Evolutionary conservation across 495 filamentous ascomycete genomes (phyloP), one percentile per base, ranked within the genome.

Genomic region (Neurospora terricola): DNA sequence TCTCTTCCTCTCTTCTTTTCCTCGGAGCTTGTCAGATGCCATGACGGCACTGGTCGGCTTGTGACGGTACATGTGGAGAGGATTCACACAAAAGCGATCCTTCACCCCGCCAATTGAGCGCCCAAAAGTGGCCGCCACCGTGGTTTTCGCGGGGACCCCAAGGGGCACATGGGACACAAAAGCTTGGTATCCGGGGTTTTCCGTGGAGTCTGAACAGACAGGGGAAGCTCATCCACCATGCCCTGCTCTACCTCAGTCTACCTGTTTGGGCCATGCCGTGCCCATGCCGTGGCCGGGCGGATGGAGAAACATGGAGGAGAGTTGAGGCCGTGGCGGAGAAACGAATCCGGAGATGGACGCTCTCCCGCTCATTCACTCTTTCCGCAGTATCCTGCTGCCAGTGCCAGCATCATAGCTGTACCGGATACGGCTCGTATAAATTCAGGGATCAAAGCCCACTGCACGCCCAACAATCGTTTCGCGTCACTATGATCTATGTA

Each of bases 11-110:
- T 14, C 54, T 62, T 59, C 23, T 16, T 16, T 62, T 62, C 48
- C 48, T 59, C 48, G 48, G 48, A 59, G 23, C 48, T 59, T 62
- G 54, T 62, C 23, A 62, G 54, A 66, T 30, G 27, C 27, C 54
- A 66, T 76, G 72, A 71, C 76, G 78, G 78, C 70, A 78, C 72
- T 54, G 34, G 69, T 81, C 80, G 81, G 81, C 81, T 82, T 81
- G 77, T 79, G 77, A 80, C 81, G 81, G 79, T 62, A 43, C 27
- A 38, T 36, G 59, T 70, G 74, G 45, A 72, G 72, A 77, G 71
- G 69, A 62, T 30, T 21, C 11, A 36, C 3, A 39, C 54, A 11
- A 23, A 38, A 40, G 72, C 70, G 34, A 14, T n/a, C 30, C 48
- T 37, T 16, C 48, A 69, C 38, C 70, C 74, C 72, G 72, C 71